Percentiles rank a stretch among this genome's conserved stretches.
phyloP scores from a whole-genome alignment of 345 rosid genomes.

The Durio zibethinus region DNA sequence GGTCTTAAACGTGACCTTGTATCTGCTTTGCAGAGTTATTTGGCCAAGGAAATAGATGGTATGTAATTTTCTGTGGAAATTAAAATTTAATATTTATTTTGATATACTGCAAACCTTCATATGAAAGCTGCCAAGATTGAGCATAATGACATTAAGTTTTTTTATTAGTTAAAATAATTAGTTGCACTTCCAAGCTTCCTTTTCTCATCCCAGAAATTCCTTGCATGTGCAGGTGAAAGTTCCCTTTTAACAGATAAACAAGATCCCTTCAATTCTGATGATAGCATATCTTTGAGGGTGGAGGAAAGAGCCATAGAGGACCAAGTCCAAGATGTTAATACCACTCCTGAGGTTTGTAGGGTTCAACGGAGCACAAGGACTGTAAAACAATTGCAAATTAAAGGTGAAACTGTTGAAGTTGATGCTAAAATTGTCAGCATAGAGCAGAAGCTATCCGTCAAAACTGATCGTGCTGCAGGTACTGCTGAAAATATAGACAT shows the following conservation, averaged over 20 bases:
- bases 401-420: constrained; percentile 21
- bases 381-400: constrained; percentile 31
- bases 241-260: constrained; percentile 30
- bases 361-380: constrained; percentile 34
- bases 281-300: constrained; percentile 30
- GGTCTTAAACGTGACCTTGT: constrained; percentile 75
- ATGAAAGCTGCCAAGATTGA: neutral
- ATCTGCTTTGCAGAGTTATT: constrained; percentile 53
- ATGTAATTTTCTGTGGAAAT: constrained; percentile 8
- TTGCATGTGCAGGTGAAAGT: constrained; percentile 38
- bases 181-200: neutral
- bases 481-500: neutral
- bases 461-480: constrained; percentile 38
- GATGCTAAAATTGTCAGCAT: constrained; percentile 24
- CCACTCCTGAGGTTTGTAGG: constrained; percentile 33
- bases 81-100: neutral
- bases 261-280: constrained; percentile 23
- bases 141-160: neutral
- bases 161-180: neutral
- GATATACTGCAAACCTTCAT: neutral
- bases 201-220: constrained; percentile 11
- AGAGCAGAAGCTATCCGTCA: constrained; percentile 33
- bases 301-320: constrained; percentile 26
- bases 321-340: constrained; percentile 23
- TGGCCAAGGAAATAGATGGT: constrained; percentile 51